phyloP scores from a whole-genome alignment of 2,329 filamentous ascomycete genomes.

The Epichloe brachyelytri region DNA sequence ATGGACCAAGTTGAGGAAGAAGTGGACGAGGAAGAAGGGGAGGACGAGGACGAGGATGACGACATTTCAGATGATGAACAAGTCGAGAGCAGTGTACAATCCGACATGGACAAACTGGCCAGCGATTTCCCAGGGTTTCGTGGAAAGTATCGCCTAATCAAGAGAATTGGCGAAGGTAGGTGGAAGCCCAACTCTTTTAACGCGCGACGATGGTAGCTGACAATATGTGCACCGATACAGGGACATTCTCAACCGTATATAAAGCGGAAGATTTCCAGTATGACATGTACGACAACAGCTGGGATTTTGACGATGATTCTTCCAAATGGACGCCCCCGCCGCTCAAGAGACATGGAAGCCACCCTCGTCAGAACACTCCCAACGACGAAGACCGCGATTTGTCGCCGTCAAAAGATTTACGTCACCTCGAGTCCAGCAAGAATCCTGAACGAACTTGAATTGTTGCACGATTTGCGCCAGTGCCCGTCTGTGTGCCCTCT shows the following conservation, averaged over 20 bases:
- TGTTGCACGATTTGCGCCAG: conserved; percentile 74
- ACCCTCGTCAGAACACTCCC: conserved; percentile 15
- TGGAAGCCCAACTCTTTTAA: background rate
- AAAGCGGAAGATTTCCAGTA: conserved; percentile 92
- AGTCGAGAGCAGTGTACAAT: conserved; percentile 55
- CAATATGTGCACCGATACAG: conserved; percentile 30
- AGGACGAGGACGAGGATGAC: conserved; percentile 25
- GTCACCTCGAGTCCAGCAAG: conserved; percentile 89
- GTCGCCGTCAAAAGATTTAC: conserved; percentile 99
- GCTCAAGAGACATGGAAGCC: conserved; percentile 35
- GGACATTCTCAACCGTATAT: conserved; percentile 97
- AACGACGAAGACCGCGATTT: conserved; percentile 44
- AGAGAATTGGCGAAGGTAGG: conserved; percentile 89
- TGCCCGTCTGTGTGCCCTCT: conserved; percentile 83
- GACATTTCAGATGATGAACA: conserved; percentile 45
- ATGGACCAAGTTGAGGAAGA: conserved; percentile 16
- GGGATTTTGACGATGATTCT: conserved; percentile 62
- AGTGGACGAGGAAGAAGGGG: conserved; percentile 18
- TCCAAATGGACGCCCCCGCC: conserved; percentile 60
- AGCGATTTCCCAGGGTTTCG: conserved; percentile 73
- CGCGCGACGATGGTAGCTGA: background rate
- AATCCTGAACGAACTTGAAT: conserved; percentile 91
- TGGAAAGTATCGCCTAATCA: conserved; percentile 77
- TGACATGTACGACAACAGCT: conserved; percentile 69
- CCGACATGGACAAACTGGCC: conserved; percentile 81